Evolutionary conservation across 2,329 filamentous ascomycete species (phyloP).

Genomic region (Canariomyces notabilis): DNA sequence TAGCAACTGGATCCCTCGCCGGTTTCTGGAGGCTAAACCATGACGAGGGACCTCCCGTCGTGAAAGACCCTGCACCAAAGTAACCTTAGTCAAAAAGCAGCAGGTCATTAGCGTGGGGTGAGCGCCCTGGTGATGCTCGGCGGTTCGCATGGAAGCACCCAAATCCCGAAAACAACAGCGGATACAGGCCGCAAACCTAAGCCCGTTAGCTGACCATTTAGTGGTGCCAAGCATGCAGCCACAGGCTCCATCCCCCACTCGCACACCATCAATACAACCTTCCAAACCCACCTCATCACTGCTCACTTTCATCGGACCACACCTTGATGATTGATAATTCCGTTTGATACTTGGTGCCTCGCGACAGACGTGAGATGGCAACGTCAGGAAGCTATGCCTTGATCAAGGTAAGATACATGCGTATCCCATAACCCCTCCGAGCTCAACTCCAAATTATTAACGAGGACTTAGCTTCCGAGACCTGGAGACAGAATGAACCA

Average conservation of each 20-base stretch:
- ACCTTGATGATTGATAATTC: background rate
- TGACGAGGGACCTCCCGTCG: background rate
- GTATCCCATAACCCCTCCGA: constrained; percentile 6
- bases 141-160: too few species aligned
- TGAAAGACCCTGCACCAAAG: too few species aligned
- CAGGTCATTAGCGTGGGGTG: too few species aligned
- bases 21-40: constrained; percentile 11
- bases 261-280: background rate
- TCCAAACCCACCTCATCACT: background rate
- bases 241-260: too few species aligned
- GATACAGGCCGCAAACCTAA: too few species aligned
- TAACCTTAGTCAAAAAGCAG: too few species aligned
- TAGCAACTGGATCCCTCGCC: background rate
- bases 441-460: constrained; percentile 10
- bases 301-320: too few species aligned
- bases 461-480: constrained; percentile 8
- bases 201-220: too few species aligned
- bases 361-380: constrained; percentile 5
- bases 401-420: constrained; percentile 13
- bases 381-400: constrained; percentile 6
- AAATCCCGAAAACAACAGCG: too few species aligned
- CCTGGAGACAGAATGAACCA: constrained; percentile 6
- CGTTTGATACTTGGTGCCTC: constrained; percentile 5
- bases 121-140: too few species aligned
- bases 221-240: background rate